A percentile compares a stretch with the other conserved stretches of the same genome.
Conservation (phyloP, 352 stramenopile species). For the Blastocystis sp. region DNA sequence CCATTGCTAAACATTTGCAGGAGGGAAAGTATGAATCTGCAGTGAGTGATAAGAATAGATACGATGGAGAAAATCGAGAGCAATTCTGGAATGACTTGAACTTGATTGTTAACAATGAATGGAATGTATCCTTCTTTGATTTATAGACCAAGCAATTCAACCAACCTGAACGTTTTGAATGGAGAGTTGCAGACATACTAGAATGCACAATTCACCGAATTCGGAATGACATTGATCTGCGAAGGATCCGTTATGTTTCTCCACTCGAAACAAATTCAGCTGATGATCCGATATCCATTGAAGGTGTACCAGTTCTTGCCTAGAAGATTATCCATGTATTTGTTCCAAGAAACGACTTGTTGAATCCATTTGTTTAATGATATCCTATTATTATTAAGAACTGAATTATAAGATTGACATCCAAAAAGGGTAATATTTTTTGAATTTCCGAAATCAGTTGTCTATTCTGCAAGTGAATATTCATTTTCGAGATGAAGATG, state of each 20-base stretch:
- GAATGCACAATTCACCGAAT: slow-evolving; percentile 6
- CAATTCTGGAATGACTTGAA: slow-evolving; percentile 1
- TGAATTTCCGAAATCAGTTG: no score
- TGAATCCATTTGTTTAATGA: no score
- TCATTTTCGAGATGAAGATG: neutral
- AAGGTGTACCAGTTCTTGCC: neutral
- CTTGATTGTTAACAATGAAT: neutral
- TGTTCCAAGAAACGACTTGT: neutral
- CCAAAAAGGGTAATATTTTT: no score
- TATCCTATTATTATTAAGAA: no score
- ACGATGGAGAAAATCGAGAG: neutral
- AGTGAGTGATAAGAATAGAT: neutral
- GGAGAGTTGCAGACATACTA: slow-evolving; percentile 14
- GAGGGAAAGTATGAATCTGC: neutral
- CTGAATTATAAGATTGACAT: no score
- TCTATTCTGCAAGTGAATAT: neutral
- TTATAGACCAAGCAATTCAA: slow-evolving; percentile 16
- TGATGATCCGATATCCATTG: no score
- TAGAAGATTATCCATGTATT: neutral
- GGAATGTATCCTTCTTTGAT: neutral
- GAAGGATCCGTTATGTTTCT: neutral
- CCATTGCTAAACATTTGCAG: neutral
- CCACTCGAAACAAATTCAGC: neutral
- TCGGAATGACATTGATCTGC: neutral
- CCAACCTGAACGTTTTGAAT: neutral